phyloP scores from a whole-genome alignment of 371 early-diverging fungal species.

The Rhizopus sp. region DNA sequence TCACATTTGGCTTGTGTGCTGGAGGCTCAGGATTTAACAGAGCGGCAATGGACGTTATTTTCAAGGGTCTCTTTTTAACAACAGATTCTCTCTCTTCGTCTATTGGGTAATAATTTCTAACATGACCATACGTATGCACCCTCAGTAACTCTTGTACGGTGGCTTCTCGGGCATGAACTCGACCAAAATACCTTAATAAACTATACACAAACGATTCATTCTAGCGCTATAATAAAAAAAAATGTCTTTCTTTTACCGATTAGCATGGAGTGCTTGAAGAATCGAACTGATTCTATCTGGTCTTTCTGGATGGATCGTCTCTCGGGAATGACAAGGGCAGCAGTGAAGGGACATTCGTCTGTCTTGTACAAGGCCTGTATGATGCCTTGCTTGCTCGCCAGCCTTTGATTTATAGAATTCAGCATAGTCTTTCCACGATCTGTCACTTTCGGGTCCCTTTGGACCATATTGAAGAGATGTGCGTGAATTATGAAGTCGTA shows the following conservation, averaged over 20 bases:
- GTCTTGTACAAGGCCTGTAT: conserved; percentile 65
- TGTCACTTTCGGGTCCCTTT: conserved; percentile 48
- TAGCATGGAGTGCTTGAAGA: conserved; percentile 34
- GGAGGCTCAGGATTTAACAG: conserved; percentile 30
- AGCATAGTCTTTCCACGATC: conserved; percentile 59
- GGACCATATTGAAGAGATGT: conserved; percentile 47
- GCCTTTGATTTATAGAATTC: conserved; percentile 54
- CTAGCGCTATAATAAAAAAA: not conserved
- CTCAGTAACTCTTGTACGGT: conserved; percentile 53
- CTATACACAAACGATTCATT: conserved; percentile 23
- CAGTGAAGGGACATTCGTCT: conserved; percentile 58
- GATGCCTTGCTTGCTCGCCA: conserved; percentile 47
- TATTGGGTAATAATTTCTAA: conserved; percentile 53
- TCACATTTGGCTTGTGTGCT: conserved; percentile 4
- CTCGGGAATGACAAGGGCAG: conserved; percentile 61
- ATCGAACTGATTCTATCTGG: conserved; percentile 59
- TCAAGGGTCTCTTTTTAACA: conserved; percentile 22
- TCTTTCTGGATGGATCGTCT: conserved; percentile 64
- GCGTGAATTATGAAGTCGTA: conserved; percentile 10
- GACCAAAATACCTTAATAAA: conserved; percentile 52
- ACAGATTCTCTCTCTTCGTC: conserved; percentile 19
- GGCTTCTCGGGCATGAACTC: conserved; percentile 55
- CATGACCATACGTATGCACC: conserved; percentile 56
- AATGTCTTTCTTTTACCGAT: conserved; percentile 36
- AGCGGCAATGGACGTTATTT: conserved; percentile 42